phyloP scores from a whole-genome alignment of 345 rosid species.

The Lepidium africanum region DNA sequence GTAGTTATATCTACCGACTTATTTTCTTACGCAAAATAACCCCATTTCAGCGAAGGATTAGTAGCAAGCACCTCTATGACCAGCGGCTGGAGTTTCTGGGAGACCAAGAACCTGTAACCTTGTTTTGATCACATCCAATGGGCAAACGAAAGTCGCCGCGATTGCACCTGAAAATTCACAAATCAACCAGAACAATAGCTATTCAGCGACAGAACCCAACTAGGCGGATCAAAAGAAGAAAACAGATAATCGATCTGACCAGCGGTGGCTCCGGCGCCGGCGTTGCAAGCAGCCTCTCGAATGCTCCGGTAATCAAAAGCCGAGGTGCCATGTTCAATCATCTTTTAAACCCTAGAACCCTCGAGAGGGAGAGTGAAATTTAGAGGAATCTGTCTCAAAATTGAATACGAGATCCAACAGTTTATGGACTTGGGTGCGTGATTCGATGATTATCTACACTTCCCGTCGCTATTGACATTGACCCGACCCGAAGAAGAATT shows the following conservation, averaged over 20 bases:
- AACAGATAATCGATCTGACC: slow-evolving; percentile 36
- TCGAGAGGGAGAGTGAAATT: background rate
- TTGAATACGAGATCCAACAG: background rate
- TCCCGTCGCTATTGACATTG: slow-evolving; percentile 13
- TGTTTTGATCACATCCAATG: slow-evolving; percentile 97
- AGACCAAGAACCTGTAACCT: slow-evolving; percentile 87
- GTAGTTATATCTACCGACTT: background rate
- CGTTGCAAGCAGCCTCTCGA: slow-evolving; percentile 45
- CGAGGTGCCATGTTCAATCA: slow-evolving; percentile 40
- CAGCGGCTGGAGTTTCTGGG: slow-evolving; percentile 44
- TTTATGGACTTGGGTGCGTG: background rate
- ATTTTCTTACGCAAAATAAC: background rate
- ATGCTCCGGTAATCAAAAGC: slow-evolving; percentile 26
- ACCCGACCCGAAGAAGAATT: slow-evolving; percentile 6
- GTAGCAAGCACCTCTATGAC: slow-evolving; percentile 48
- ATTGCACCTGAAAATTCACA: slow-evolving; percentile 56
- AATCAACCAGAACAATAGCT: background rate
- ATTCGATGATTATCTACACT: background rate
- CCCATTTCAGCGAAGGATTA: background rate
- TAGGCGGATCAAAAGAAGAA: background rate
- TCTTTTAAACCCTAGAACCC: slow-evolving; percentile 24
- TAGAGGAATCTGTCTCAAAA: background rate
- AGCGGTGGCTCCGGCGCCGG: slow-evolving; percentile 83
- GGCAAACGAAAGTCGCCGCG: slow-evolving; percentile 90
- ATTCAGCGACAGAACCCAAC: background rate